Percentiles rank a stretch among this genome's conserved stretches.
Evolutionary conservation across 192 early-diverging fungal genomes (phyloP).

Genomic region (Allomyces macrogynus): DNA sequence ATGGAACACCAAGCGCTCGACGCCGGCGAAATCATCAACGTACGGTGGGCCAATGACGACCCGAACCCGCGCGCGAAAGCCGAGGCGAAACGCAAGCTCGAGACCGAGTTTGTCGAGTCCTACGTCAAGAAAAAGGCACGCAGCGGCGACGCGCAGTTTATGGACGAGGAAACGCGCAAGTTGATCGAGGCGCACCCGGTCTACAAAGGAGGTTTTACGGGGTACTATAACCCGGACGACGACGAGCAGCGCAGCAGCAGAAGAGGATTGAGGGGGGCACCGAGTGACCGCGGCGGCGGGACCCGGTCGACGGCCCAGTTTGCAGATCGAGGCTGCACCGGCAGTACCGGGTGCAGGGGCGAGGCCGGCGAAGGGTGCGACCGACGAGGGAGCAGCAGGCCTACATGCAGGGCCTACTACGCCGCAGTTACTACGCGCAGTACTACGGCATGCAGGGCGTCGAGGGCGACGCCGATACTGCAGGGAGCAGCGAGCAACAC

Average conservation of each 20-base stretch:
- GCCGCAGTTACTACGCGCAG: too few species aligned
- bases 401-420: too few species aligned
- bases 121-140: not conserved
- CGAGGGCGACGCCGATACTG: too few species aligned
- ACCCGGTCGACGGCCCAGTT: not conserved
- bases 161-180: not conserved
- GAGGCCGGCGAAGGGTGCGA: too few species aligned
- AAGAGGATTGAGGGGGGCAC: not conserved
- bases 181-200: not conserved
- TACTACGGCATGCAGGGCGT: too few species aligned
- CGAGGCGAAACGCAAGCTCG: slow-evolving; percentile 27
- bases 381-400: too few species aligned
- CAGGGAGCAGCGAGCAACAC: too few species aligned
- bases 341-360: not conserved
- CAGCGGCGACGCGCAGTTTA: not conserved
- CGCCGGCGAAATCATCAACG: slow-evolving; percentile 41
- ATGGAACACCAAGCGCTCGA: slow-evolving; percentile 67
- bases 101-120: slow-evolving; percentile 15
- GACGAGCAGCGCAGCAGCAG: too few species aligned
- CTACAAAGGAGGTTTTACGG: not conserved
- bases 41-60: slow-evolving; percentile 60
- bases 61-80: slow-evolving; percentile 36
- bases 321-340: not conserved
- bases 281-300: not conserved
- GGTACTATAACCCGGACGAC: not conserved